phyloP scores from a whole-genome alignment of 345 rosid genomes.

The Camelina hispida region DNA sequence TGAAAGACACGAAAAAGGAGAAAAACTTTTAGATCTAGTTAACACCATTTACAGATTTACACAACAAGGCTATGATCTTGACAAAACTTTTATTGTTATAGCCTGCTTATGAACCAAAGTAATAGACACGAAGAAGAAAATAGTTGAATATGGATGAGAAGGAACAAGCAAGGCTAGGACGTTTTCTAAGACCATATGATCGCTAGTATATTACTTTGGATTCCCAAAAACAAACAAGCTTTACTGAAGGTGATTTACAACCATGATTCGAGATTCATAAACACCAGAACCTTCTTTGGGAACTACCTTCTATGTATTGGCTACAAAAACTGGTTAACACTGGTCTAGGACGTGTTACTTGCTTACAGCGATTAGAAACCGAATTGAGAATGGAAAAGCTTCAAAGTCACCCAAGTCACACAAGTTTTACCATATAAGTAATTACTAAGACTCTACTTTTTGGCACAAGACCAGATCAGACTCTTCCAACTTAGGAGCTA shows the following conservation, averaged over 20 bases:
- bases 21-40: not conserved
- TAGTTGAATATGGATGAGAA: slow-evolving; percentile 14
- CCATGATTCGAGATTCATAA: not conserved
- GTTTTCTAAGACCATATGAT: not conserved
- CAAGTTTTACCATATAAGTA: not conserved
- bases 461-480: not conserved
- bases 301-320: not conserved
- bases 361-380: not conserved
- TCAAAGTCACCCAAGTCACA: not conserved
- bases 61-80: slow-evolving; percentile 13
- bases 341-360: not conserved
- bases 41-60: too few species aligned
- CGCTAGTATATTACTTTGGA: not conserved
- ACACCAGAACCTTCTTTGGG: slow-evolving; percentile 6
- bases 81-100: not conserved
- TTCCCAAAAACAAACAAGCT: not conserved
- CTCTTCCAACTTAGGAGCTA: not conserved
- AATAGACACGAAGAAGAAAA: not conserved
- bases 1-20: not conserved
- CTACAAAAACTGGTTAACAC: not conserved
- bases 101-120: slow-evolving; percentile 9
- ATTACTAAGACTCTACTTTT: not conserved
- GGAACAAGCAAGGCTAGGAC: not conserved
- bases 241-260: not conserved
- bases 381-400: not conserved